A percentile compares a stretch with the other conserved stretches of the same genome.
Evolutionary conservation across 1,139 yeast species (phyloP).

Genomic region (Geotrichum reessii): DNA sequence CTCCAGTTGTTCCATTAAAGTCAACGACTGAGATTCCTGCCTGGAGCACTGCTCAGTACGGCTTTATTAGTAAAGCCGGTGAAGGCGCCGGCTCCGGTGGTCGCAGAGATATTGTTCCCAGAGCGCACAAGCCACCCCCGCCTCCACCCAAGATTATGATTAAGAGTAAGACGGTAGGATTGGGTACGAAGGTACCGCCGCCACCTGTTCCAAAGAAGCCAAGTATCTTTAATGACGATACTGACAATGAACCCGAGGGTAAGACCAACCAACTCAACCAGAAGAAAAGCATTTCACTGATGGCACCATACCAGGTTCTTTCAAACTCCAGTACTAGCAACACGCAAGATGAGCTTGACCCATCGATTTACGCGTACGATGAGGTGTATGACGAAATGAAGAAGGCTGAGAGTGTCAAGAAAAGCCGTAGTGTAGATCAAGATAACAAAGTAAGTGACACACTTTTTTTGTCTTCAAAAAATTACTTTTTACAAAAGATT

Average conservation of each 20-base stretch:
- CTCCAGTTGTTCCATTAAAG: slow-evolving; percentile 36
- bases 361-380: slow-evolving; percentile 35
- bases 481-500: background rate
- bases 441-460: slow-evolving; percentile 20
- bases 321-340: slow-evolving; percentile 14
- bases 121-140: slow-evolving; percentile 17
- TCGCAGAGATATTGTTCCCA: slow-evolving; percentile 39
- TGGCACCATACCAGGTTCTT: slow-evolving; percentile 23
- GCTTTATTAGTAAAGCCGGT: slow-evolving; percentile 52
- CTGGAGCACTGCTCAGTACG: slow-evolving; percentile 57
- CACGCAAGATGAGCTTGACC: slow-evolving; percentile 20
- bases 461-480: slow-evolving; percentile 1
- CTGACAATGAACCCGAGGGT: slow-evolving; percentile 18
- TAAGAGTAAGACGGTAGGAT: slow-evolving; percentile 7
- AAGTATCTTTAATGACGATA: slow-evolving; percentile 9
- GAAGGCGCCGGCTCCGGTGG: slow-evolving; percentile 51
- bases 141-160: slow-evolving; percentile 19
- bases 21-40: slow-evolving; percentile 37
- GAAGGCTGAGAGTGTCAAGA: slow-evolving; percentile 25
- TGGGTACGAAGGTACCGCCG: slow-evolving; percentile 4
- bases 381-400: slow-evolving; percentile 39
- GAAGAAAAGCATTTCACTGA: slow-evolving; percentile 23
- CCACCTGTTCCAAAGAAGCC: slow-evolving; percentile 12
- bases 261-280: slow-evolving; percentile 10
- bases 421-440: slow-evolving; percentile 15